Evolutionary conservation across 371 early-diverging fungal genomes (phyloP), one percentile per base, ranked within the genome.

Genomic region (Funneliformis caledonium): DNA sequence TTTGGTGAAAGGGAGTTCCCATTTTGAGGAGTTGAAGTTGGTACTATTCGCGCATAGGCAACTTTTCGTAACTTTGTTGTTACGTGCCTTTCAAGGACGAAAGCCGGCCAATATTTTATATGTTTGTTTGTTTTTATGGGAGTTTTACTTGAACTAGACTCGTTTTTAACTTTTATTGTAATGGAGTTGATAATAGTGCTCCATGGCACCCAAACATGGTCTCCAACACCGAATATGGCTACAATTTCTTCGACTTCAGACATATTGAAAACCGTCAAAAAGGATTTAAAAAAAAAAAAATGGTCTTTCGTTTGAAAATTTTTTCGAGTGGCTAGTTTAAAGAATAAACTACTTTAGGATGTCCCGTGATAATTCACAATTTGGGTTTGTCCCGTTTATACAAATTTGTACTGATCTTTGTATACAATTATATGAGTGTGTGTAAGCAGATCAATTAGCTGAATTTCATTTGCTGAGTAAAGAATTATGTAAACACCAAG

Each of bases 121-220:
- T 16, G 31, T 33, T 65, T 37, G 19, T 37, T 33, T 33, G 67
- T 37, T 65, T 16, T 65, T 16, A 16, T 65, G 5, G 37, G 14
- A 22, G 8, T 12, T 65, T 65, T 16, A 10, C 3, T 62, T 26
- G 62, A 62, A 62, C 62, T 14, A 19, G 67, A 16, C 37, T 65
- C 37, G 67, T 9, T 65, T 37, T 26, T 65, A 65, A 65, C 67
- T 37, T 31, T 65, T 37, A 31, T 65, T 65, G 67, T 11, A 65
- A 65, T 56, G 16, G 56, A 56, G 56, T 56, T 56, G 19, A 65
- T 65, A 65, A 37, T 37, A 65, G 67, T 33, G 11, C 67, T 65
- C 37, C 67, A 65, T 14, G 67, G 67, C 4, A 65, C 67, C 67
- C 67, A 65, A 14, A 65, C 67, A 65, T 65, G 33, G 42, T 65